Conservation (phyloP, 2,329 filamentous ascomycete genomes). For the Colletotrichum incanum region DNA sequence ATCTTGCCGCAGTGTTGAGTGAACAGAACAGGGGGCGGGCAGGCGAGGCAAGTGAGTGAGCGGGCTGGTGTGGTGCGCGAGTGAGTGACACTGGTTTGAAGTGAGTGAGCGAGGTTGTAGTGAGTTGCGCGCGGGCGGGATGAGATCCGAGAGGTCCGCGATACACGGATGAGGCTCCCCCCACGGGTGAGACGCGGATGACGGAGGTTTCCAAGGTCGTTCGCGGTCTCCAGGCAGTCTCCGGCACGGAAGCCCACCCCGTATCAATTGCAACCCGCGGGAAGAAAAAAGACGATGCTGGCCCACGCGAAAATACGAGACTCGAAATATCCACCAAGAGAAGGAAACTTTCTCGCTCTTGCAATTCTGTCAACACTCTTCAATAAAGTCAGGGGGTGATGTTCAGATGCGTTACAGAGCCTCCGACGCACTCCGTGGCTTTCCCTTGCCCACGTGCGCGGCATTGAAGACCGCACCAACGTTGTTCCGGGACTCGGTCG, state of each 20-base stretch:
- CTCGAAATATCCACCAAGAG: not conserved
- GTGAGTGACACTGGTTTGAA: not conserved
- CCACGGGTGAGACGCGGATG: conserved; percentile 28
- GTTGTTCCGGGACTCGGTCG: conserved; percentile 34
- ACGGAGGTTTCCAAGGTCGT: conserved; percentile 4
- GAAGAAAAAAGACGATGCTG: not conserved
- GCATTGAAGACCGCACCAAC: conserved; percentile 31
- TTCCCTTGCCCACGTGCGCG: conserved; percentile 19
- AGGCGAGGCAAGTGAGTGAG: not conserved
- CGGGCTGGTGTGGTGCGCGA: not conserved
- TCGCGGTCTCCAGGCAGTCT: conserved; percentile 6
- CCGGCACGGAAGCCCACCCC: conserved; percentile 25
- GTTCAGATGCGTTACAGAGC: conserved; percentile 5
- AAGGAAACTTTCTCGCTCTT: not conserved
- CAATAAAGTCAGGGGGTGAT: conserved; percentile 2
- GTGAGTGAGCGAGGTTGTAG: conserved; percentile 1
- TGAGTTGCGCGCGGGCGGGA: conserved; percentile 5
- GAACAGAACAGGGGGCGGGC: not conserved
- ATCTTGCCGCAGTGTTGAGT: conserved; percentile 22
- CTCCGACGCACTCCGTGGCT: conserved; percentile 4
- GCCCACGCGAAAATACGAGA: not conserved
- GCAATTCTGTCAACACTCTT: not conserved
- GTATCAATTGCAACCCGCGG: not conserved
- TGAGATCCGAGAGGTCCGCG: conserved; percentile 26
- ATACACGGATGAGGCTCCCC: conserved; percentile 22